Base-by-base conservation (phyloP, 2,329 filamentous ascomycete species). In the Colletotrichum siamense region DNA sequence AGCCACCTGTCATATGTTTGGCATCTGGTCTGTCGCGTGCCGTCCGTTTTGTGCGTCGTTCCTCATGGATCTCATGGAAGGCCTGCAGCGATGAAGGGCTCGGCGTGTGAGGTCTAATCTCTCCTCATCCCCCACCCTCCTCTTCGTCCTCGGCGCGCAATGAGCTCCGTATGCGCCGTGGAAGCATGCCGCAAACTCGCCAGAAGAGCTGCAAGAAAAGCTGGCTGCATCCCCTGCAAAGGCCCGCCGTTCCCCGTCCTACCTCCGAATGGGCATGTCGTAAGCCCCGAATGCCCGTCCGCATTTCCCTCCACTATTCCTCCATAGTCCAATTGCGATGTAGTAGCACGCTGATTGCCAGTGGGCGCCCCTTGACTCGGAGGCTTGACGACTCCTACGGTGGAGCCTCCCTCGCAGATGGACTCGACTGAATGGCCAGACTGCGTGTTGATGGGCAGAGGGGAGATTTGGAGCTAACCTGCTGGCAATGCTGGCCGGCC, bases 281-380 rank as follows among this genome's bases (percentile, higher is more conserved):
- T 52, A 76, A 69, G 70, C 57, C 65, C 74, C 74, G 74, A 74
- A 73, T 34, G 59, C 70, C 74, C 70, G 64, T 65, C 44, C 39
- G 70, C 44, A 55, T 44, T 62, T 39, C 57, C 30, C 30, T 69
- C 64, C 69, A 69, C 57, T 59, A 59, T 64, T 64, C 64, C 10
- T 57, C 57, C 44, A 72, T 75, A 55, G 55, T 49, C 73, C 63
- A 66, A 66, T 71, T 75, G 52, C 62, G 72, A 66, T 49, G 30
- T 49, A 75, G 28, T 57, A 32, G 69, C 39, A 72, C 28, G 62
- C 49, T 72, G 52, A 55, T 67, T 67, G 61, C 39, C 44, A 71
- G 67, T 66, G 49, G 44, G 32, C 36, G 62, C 62, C 73, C 72
- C 62, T 73, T 70, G 49, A 61, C 44, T 26, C 30, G 24, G 39